Conservation (phyloP, 148 eudicot species). For the Limonium bicolor region DNA sequence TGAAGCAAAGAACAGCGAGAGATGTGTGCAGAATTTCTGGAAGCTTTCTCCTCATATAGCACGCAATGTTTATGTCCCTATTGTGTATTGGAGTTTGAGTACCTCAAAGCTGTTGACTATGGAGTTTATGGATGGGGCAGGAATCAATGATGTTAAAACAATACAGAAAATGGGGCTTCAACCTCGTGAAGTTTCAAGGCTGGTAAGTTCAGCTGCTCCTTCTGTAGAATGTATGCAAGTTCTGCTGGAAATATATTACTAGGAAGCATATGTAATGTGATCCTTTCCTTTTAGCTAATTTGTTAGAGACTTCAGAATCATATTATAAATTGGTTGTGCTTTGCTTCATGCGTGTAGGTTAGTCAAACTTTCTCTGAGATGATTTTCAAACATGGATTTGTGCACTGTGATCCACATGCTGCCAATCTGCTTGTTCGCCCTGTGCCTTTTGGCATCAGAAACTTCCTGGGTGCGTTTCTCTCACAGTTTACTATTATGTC, state of each 20-base stretch:
- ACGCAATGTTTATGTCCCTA: conserved; percentile 69
- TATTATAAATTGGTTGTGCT: background rate
- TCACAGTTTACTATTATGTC: too few species aligned
- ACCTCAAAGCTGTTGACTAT: conserved; percentile 81
- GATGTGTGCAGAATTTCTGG: conserved; percentile 80
- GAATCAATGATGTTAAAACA: conserved; percentile 54
- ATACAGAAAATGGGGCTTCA: conserved; percentile 53
- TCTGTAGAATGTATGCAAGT: background rate
- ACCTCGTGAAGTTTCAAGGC: conserved; percentile 63
- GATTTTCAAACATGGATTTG: conserved; percentile 98
- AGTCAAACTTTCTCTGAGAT: conserved; percentile 92
- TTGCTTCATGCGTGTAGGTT: conserved; percentile 31
- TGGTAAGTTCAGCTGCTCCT: conserved; percentile 29
- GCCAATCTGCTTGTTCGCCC: conserved; percentile 89
- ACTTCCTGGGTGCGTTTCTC: conserved; percentile 42
- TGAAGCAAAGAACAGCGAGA: conserved; percentile 84
- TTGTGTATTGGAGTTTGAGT: conserved; percentile 68
- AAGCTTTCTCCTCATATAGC: conserved; percentile 84
- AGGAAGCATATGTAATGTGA: too few species aligned
- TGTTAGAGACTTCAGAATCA: too few species aligned
- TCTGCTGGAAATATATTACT: background rate
- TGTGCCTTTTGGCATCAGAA: conserved; percentile 45
- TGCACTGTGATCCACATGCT: conserved; percentile 99
- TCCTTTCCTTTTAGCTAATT: too few species aligned
- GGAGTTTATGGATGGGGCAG: conserved; percentile 85